Percentiles rank a stretch among this genome's conserved stretches.
These are phyloP conservation scores for Lagenidium giganteum DNA, from an alignment of 352 stramenopile genomes.

Conservation along the genomic window DNA sequence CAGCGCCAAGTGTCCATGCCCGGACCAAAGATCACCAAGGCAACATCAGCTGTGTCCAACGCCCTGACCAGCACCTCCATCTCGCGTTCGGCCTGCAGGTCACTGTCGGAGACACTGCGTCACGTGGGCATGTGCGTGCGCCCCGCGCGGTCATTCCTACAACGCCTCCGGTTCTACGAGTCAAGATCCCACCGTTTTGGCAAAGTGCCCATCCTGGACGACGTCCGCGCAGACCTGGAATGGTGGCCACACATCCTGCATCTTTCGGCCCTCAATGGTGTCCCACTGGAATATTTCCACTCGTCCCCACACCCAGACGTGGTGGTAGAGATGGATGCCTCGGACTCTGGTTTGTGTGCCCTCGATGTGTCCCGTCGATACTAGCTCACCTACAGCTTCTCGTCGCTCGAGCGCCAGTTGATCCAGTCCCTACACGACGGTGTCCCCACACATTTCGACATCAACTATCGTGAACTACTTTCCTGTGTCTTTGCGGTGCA, in stretches of 20 bases:
- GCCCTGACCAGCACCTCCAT: no score
- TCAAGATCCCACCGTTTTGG: not conserved
- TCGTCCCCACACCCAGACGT: not conserved
- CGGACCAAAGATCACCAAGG: constrained; percentile 1
- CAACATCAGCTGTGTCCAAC: no score
- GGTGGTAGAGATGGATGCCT: constrained; percentile 8
- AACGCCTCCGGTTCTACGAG: constrained; percentile 1
- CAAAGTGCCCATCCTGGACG: not conserved
- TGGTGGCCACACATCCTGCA: constrained; percentile 6
- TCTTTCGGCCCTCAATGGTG: constrained; percentile 1
- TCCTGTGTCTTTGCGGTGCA: constrained; percentile 2
- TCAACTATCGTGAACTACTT: constrained; percentile 20
- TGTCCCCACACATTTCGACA: constrained; percentile 22
- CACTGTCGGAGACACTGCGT: no score
- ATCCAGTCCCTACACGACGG: no score
- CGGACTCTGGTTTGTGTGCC: not conserved
- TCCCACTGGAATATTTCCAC: not conserved
- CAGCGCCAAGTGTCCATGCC: constrained; percentile 1
- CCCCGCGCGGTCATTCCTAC: not conserved
- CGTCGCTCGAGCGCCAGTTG: no score
- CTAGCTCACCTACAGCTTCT: no score
- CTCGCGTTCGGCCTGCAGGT: no score
- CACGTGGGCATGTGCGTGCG: constrained; percentile 8
- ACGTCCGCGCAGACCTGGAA: constrained; percentile 2
- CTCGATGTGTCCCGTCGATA: no score